Conservation (phyloP, 2,329 filamentous ascomycete genomes). For the Colletotrichum filicis region DNA sequence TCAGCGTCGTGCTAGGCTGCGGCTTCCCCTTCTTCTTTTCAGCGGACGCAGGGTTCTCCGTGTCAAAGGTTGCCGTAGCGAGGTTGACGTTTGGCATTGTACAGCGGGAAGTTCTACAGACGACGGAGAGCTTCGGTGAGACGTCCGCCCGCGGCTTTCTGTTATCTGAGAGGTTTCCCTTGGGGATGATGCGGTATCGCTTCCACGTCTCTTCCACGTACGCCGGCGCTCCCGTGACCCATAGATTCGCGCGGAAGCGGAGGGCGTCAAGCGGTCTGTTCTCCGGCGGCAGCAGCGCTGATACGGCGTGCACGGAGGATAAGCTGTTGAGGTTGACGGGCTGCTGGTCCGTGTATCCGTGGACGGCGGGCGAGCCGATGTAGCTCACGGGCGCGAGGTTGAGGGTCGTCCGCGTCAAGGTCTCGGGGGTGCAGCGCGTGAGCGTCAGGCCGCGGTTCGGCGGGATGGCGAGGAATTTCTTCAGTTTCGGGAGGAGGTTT, state of each 20-base stretch:
- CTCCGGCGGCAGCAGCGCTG: conserved; percentile 26
- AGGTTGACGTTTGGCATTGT: conserved; percentile 38
- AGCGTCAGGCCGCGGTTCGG: conserved; percentile 25
- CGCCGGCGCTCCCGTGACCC: conserved; percentile 33
- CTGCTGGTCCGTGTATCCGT: conserved; percentile 38
- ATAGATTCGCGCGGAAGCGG: conserved; percentile 37
- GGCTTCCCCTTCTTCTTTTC: conserved; percentile 37
- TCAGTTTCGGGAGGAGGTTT: conserved; percentile 33
- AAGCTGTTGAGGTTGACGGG: conserved; percentile 37
- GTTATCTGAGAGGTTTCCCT: not conserved
- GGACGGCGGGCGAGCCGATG: conserved; percentile 37
- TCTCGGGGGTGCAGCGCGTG: conserved; percentile 32
- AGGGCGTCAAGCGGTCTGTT: conserved; percentile 35
- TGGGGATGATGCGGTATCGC: conserved; percentile 29
- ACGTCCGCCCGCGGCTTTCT: not conserved
- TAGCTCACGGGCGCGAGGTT: conserved; percentile 35
- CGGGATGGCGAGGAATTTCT: conserved; percentile 29
- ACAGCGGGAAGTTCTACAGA: conserved; percentile 36
- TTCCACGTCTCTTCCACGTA: conserved; percentile 37
- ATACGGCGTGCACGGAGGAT: conserved; percentile 37
- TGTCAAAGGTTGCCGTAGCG: conserved; percentile 12
- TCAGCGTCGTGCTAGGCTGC: conserved; percentile 41
- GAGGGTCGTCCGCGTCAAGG: conserved; percentile 27
- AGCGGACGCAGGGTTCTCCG: not conserved
- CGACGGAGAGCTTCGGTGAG: conserved; percentile 32